These are phyloP conservation scores for Chlorella sp. DNA, from an alignment of 139 green algal genomes.

Conservation along the genomic window DNA sequence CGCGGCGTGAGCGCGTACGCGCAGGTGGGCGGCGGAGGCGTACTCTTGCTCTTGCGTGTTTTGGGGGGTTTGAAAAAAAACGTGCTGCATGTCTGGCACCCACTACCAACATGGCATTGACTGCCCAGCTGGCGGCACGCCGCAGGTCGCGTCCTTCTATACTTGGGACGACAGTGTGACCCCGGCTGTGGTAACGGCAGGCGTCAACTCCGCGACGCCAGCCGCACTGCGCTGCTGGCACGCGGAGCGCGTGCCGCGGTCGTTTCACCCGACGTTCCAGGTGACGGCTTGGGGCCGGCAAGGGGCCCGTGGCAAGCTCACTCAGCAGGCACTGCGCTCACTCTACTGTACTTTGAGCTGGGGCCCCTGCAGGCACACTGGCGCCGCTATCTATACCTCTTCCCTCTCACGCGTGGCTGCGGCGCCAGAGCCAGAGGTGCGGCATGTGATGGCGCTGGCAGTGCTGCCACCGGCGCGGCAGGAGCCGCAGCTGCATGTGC, in stretches of 20 bases:
- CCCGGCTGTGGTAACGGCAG: no score
- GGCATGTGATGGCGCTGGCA: not conserved
- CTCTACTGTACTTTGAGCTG: no score
- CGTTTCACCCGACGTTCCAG: constrained; percentile 9
- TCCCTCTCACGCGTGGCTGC: not conserved
- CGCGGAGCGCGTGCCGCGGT: not conserved
- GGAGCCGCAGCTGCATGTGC: not conserved
- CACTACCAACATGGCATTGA: no score
- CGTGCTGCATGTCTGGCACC: no score
- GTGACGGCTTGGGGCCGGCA: not conserved
- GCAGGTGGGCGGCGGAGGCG: no score
- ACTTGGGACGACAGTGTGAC: no score
- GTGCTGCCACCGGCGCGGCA: not conserved
- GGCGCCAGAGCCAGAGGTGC: not conserved
- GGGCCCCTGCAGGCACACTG: not conserved
- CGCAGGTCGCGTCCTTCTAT: no score
- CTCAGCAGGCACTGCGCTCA: no score
- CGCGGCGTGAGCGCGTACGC: not conserved
- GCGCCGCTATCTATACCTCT: constrained; percentile 16
- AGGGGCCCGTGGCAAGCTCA: no score
- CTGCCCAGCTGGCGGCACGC: no score
- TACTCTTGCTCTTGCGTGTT: no score
- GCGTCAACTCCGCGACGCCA: not conserved
- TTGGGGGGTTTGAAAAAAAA: no score
- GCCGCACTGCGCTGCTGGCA: constrained; percentile 6